A percentile compares a stretch with the other conserved stretches of the same genome.
These are phyloP conservation scores for Syzygium malaccense DNA, from an alignment of 441 rosid genomes.

Conservation along the genomic window DNA sequence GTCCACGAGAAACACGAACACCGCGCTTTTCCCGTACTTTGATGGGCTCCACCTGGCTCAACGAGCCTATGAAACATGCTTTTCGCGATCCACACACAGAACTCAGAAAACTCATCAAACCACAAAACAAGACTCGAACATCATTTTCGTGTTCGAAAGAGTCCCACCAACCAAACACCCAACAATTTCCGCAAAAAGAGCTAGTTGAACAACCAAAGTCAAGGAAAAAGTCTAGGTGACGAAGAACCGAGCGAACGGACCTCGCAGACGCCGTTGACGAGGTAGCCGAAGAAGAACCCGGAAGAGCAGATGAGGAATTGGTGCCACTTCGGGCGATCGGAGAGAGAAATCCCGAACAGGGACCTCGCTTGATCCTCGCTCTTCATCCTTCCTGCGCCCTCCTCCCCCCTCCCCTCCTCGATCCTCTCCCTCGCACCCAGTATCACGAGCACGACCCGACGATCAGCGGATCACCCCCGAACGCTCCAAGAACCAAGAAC, in stretches of 20 bases:
- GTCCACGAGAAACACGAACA: background rate
- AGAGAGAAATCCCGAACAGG: constrained; percentile 60
- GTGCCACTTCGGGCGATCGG: constrained; percentile 68
- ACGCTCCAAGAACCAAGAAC: background rate
- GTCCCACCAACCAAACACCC: background rate
- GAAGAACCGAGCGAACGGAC: constrained; percentile 16
- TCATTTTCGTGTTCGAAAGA: background rate
- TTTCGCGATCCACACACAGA: background rate
- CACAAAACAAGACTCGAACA: background rate
- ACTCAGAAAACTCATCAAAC: background rate
- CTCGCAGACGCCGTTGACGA: constrained; percentile 96
- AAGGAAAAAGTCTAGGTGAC: background rate
- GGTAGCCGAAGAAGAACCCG: constrained; percentile 94
- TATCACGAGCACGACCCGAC: background rate
- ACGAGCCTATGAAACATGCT: background rate
- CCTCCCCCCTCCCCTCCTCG: background rate
- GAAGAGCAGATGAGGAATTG: constrained; percentile 85
- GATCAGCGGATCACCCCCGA: background rate
- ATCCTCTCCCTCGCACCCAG: background rate
- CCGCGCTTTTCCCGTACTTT: background rate
- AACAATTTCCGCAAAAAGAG: background rate
- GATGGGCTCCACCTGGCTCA: background rate
- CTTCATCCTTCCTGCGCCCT: constrained; percentile 25
- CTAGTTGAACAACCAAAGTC: background rate
- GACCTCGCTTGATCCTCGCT: constrained; percentile 50